A percentile compares a stretch with the other conserved stretches of the same genome.
Evolutionary conservation across 257 asterid genomes (phyloP).

Genomic region (Solanum paucissectum): DNA sequence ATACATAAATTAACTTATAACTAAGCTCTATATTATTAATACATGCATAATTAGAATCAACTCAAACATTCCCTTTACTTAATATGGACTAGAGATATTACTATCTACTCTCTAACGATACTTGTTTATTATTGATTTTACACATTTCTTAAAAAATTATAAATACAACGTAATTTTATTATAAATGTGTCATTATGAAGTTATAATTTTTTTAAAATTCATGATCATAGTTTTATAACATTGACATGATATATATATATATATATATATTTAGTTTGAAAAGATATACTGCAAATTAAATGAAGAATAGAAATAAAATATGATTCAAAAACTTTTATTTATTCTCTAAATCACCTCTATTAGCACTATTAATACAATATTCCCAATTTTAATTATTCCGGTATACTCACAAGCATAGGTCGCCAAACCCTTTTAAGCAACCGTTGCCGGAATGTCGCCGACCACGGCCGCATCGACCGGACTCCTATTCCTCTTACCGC

Average conservation of each 20-base stretch:
- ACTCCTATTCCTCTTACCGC: constrained; percentile 4
- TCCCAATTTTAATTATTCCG: constrained; percentile 23
- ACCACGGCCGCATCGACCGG: constrained; percentile 36
- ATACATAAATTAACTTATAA: no score
- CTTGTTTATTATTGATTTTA: no score
- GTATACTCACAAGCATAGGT: constrained; percentile 46
- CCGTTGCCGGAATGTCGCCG: constrained; percentile 51
- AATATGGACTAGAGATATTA: no score
- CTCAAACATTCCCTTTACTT: no score
- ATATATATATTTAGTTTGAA: not conserved
- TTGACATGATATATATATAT: not conserved
- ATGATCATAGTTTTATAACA: no score
- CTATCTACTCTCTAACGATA: no score
- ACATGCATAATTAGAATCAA: no score
- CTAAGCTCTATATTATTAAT: no score
- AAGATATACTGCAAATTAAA: not conserved
- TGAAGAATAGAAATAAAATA: not conserved
- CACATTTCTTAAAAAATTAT: no score
- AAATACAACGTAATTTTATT: no score
- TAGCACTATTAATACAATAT: not conserved
- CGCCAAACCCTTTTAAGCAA: constrained; percentile 56
- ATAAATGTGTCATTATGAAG: not conserved
- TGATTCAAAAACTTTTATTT: not conserved
- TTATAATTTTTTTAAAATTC: no score
- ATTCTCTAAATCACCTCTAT: not conserved